These are phyloP conservation scores for Calocybe gangraenosa DNA, from an alignment of 768 basidiomycete genomes.

Conservation along the genomic window DNA sequence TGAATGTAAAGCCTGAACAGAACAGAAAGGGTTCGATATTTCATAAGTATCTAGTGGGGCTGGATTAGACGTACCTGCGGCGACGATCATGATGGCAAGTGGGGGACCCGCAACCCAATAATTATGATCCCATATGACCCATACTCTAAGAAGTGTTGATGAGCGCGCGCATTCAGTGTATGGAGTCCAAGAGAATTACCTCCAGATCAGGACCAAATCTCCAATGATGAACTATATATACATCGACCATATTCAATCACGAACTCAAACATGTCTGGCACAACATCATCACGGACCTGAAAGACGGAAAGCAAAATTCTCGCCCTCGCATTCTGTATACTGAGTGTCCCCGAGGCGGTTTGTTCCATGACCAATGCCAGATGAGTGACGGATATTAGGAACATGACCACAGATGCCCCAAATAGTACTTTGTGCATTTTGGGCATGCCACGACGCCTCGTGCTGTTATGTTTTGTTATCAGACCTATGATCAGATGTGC, in stretches of 20 bases:
- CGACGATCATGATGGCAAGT: slow-evolving; percentile 8
- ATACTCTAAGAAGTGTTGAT: slow-evolving; percentile 5
- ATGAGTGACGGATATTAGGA: slow-evolving; percentile 8
- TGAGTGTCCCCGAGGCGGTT: not conserved
- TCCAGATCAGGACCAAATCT: slow-evolving; percentile 16
- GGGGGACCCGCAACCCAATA: slow-evolving; percentile 10
- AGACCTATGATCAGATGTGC: not conserved
- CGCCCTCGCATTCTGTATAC: not conserved
- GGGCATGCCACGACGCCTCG: slow-evolving; percentile 6
- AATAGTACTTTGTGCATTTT: slow-evolving; percentile 8
- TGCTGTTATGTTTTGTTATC: slow-evolving; percentile 1
- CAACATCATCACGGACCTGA: slow-evolving; percentile 3
- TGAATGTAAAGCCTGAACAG: slow-evolving; percentile 7
- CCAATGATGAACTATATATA: slow-evolving; percentile 10
- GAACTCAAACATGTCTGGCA: not conserved
- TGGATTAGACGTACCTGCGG: slow-evolving; percentile 6
- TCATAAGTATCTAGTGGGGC: not conserved
- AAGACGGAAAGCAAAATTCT: slow-evolving; percentile 10
- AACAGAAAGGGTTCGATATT: not conserved
- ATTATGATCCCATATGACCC: slow-evolving; percentile 15
- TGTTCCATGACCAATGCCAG: slow-evolving; percentile 8
- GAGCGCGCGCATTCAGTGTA: not conserved
- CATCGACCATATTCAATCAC: not conserved
- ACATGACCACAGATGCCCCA: slow-evolving; percentile 12
- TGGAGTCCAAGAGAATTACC: slow-evolving; percentile 1